A percentile compares a stretch with the other conserved stretches of the same genome.
Conservation (phyloP, 352 stramenopile genomes). For the Globisporangium cystogenes region DNA sequence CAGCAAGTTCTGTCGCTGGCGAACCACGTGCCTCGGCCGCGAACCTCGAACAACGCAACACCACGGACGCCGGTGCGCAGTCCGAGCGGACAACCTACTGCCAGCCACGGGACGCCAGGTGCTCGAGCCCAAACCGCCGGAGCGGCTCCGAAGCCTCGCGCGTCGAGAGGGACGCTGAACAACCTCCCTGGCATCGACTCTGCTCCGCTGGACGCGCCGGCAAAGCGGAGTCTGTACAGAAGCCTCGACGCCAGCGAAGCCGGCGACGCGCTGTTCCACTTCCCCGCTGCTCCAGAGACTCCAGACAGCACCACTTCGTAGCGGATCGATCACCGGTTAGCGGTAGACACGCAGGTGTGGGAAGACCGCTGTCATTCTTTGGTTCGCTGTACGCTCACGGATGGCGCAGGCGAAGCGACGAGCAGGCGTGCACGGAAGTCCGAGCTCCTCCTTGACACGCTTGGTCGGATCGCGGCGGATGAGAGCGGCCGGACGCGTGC, state of each 20-base stretch:
- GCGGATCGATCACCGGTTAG: no score
- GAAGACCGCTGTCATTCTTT: background rate
- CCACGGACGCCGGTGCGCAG: background rate
- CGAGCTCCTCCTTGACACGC: background rate
- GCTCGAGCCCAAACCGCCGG: conserved; percentile 27
- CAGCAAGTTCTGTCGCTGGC: conserved; percentile 34
- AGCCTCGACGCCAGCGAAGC: background rate
- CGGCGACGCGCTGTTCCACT: conserved; percentile 20
- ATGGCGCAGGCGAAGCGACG: no score
- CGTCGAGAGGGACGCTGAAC: background rate
- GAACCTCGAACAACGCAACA: conserved; percentile 11
- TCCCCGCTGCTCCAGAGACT: conserved; percentile 9
- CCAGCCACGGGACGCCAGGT: conserved; percentile 4
- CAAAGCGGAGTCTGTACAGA: conserved; percentile 1
- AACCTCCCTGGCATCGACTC: background rate
- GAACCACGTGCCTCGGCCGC: conserved; percentile 15
- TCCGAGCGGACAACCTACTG: background rate
- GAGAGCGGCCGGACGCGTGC: background rate
- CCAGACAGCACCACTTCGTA: no score
- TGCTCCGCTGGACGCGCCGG: background rate
- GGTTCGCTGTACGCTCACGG: no score
- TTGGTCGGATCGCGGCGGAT: background rate
- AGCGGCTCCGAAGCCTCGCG: conserved; percentile 5
- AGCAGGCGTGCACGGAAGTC: background rate
- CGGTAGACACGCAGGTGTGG: background rate